phyloP scores from a whole-genome alignment of 1,284 basidiomycete species.

The Ustilago bromivora region DNA sequence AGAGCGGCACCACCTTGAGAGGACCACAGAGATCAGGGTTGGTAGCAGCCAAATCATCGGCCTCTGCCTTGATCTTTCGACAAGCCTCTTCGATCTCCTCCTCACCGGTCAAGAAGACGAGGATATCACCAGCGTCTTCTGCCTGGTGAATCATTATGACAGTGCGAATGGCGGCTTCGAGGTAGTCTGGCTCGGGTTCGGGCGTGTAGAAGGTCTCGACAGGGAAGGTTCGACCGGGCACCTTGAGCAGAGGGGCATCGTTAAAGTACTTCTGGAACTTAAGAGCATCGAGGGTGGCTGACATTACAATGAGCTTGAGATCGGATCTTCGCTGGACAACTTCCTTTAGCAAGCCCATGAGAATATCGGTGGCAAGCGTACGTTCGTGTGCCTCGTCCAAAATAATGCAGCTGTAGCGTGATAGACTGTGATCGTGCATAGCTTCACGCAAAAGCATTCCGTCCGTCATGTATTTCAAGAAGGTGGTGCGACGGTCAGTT shows the following conservation, averaged over 20 bases:
- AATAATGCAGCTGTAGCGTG: slow-evolving; percentile 94
- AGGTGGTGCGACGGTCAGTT: slow-evolving; percentile 73
- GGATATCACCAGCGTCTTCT: slow-evolving; percentile 91
- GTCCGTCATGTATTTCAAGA: slow-evolving; percentile 89
- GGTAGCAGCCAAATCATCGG: slow-evolving; percentile 59
- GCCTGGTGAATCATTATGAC: slow-evolving; percentile 98
- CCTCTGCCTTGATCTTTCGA: slow-evolving; percentile 87
- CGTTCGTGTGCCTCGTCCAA: slow-evolving; percentile 99
- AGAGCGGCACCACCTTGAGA: slow-evolving; percentile 87
- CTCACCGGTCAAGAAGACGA: slow-evolving; percentile 96
- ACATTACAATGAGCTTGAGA: slow-evolving; percentile 98
- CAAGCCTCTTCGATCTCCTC: slow-evolving; percentile 99
- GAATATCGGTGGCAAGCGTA: slow-evolving; percentile 96
- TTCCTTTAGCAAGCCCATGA: slow-evolving; percentile 87
- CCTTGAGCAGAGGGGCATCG: slow-evolving; percentile 90
- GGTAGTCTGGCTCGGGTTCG: slow-evolving; percentile 94
- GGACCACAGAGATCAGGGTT: slow-evolving; percentile 74
- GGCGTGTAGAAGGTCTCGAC: slow-evolving; percentile 96
- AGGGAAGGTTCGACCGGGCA: slow-evolving; percentile 94
- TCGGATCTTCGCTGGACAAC: slow-evolving; percentile 85
- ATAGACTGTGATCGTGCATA: slow-evolving; percentile 92
- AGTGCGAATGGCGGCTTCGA: slow-evolving; percentile 95
- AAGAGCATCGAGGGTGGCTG: slow-evolving; percentile 93
- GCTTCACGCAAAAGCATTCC: slow-evolving; percentile 95
- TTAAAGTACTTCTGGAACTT: slow-evolving; percentile 98